These are phyloP conservation scores for Aspergillus amoenus DNA, from an alignment of 2,329 filamentous ascomycete species.

Conservation along the genomic window DNA sequence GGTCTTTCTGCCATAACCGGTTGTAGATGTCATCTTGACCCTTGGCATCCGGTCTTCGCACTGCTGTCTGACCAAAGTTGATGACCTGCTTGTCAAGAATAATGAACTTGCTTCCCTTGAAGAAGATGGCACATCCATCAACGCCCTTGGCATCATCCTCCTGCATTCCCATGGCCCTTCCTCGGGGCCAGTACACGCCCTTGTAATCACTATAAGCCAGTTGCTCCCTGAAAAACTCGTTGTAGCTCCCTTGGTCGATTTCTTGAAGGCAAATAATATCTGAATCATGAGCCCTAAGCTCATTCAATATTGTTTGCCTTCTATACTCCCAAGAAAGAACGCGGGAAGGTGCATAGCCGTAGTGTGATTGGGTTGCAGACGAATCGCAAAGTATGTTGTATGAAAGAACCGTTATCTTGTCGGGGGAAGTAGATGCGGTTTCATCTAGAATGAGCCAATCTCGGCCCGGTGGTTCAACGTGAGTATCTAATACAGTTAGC, in stretches of 20 bases:
- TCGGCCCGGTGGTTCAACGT: constrained; percentile 72
- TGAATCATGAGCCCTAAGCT: constrained; percentile 74
- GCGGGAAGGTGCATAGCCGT: constrained; percentile 83
- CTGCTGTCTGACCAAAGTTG: constrained; percentile 87
- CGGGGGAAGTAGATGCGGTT: constrained; percentile 43
- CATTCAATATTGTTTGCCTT: constrained; percentile 76
- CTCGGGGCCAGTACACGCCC: constrained; percentile 89
- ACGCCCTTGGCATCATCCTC: constrained; percentile 86
- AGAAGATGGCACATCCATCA: constrained; percentile 95
- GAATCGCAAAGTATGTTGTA: constrained; percentile 97
- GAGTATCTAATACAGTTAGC: constrained; percentile 54
- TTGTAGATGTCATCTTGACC: constrained; percentile 98
- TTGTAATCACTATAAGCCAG: constrained; percentile 87
- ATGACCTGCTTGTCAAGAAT: constrained; percentile 91
- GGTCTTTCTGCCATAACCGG: constrained; percentile 96
- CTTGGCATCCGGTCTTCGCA: constrained; percentile 95
- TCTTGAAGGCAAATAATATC: constrained; percentile 95
- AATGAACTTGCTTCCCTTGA: constrained; percentile 92
- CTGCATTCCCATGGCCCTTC: constrained; percentile 85
- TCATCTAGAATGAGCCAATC: constrained; percentile 74
- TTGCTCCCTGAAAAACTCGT: constrained; percentile 85
- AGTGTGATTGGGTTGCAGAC: constrained; percentile 79
- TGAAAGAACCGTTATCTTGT: constrained; percentile 81
- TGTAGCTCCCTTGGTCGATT: constrained; percentile 86
- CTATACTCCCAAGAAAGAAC: constrained; percentile 87